Percentiles rank a stretch among this genome's conserved stretches.
Conservation (phyloP, 768 basidiomycete species). For the Pleurotus salmoneostramineus region DNA sequence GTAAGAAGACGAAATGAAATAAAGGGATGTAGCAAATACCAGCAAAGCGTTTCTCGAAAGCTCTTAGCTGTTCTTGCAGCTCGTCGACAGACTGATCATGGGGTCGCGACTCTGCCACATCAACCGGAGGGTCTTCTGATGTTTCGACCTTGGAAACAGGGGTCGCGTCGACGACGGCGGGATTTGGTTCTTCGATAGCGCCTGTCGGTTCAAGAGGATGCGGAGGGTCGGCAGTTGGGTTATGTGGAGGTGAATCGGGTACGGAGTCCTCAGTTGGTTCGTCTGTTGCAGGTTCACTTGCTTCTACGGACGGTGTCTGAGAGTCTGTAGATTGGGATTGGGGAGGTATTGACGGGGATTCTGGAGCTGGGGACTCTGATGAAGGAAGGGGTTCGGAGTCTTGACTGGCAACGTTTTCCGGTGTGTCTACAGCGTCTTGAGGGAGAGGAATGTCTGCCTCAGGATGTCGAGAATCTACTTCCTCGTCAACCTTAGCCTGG, state of each 20-base stretch:
- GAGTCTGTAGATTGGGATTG: background rate
- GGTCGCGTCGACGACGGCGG: too few relatives aligned
- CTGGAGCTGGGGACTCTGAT: background rate
- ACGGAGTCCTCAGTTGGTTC: too few relatives aligned
- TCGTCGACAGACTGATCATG: constrained; percentile 37
- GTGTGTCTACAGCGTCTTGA: background rate
- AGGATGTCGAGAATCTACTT: background rate
- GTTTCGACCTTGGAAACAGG: too few relatives aligned
- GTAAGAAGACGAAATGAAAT: background rate
- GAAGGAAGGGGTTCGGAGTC: background rate
- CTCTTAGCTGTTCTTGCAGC: constrained; percentile 60
- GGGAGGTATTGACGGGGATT: background rate
- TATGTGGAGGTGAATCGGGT: too few relatives aligned
- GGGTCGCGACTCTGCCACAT: background rate
- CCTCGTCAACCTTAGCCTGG: background rate
- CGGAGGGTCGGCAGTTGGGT: too few relatives aligned
- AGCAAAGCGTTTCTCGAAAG: constrained; percentile 75
- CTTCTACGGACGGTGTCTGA: too few relatives aligned
- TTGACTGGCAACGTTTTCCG: background rate
- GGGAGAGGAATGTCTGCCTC: constrained; percentile 8
- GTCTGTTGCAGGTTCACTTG: too few relatives aligned
- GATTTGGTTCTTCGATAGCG: too few relatives aligned
- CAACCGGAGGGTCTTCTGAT: too few relatives aligned
- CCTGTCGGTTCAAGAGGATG: too few relatives aligned
- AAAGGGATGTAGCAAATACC: constrained; percentile 34